Conservation (phyloP, 1,284 basidiomycete species). For the Rhodotorula mucilaginosa region DNA sequence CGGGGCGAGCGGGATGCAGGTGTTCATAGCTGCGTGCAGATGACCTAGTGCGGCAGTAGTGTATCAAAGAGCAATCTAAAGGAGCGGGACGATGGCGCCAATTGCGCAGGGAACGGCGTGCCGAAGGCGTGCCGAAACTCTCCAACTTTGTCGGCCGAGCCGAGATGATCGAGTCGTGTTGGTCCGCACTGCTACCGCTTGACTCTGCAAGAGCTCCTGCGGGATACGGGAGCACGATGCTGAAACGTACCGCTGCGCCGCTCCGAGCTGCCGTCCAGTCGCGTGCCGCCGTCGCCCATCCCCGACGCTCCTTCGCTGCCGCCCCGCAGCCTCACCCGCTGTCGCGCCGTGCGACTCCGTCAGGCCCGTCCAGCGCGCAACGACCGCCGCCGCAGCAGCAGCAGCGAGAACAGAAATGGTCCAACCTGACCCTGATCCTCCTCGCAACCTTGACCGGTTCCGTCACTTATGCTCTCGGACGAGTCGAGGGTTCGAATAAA, state of each 20-base stretch:
- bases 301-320: background rate
- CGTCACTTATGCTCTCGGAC: slow-evolving; percentile 29
- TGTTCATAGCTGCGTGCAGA: too few relatives aligned
- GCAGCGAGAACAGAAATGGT: background rate
- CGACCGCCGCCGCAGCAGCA: background rate
- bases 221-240: too few relatives aligned
- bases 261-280: background rate
- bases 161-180: too few relatives aligned
- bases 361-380: background rate
- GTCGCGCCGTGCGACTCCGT: background rate
- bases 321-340: background rate
- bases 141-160: too few relatives aligned
- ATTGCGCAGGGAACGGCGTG: too few relatives aligned
- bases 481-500: background rate
- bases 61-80: too few relatives aligned
- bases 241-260: background rate
- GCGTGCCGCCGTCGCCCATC: background rate
- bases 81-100: too few relatives aligned
- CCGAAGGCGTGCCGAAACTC: too few relatives aligned
- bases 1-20: too few relatives aligned
- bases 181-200: too few relatives aligned
- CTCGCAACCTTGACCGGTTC: slow-evolving; percentile 43
- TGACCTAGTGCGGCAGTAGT: too few relatives aligned
- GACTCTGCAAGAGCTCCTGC: too few relatives aligned
- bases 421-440: slow-evolving; percentile 33